These are phyloP conservation scores for Arachnomyces sp. DNA, from an alignment of 2,329 filamentous ascomycete genomes.

Conservation along the genomic window DNA sequence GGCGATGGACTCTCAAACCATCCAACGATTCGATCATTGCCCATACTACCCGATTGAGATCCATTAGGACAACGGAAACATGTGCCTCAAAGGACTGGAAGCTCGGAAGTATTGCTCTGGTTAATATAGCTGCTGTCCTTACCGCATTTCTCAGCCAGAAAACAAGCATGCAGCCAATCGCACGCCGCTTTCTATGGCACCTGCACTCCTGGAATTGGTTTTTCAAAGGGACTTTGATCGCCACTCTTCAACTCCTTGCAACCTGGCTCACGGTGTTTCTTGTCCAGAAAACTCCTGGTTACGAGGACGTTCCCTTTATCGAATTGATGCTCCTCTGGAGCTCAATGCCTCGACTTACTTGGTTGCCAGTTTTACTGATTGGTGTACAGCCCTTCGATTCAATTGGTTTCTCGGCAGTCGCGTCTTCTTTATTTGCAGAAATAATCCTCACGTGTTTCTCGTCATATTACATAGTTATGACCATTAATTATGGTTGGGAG, in stretches of 20 bases:
- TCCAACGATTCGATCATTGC: slow-evolving; percentile 4
- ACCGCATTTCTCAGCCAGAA: slow-evolving; percentile 8
- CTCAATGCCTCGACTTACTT: slow-evolving; percentile 23
- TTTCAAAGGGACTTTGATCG: slow-evolving; percentile 15
- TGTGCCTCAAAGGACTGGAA: slow-evolving; percentile 20
- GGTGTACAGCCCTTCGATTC: slow-evolving; percentile 8
- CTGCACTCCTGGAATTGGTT: slow-evolving; percentile 11
- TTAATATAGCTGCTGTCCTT: slow-evolving; percentile 17
- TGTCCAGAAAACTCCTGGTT: slow-evolving; percentile 16
- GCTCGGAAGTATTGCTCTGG: slow-evolving; percentile 16
- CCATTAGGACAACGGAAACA: slow-evolving; percentile 6
- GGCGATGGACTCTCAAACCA: slow-evolving; percentile 22
- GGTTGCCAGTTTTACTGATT: slow-evolving; percentile 16
- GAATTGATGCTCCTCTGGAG: slow-evolving; percentile 25
- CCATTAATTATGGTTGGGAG: slow-evolving; percentile 20
- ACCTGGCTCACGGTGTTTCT: slow-evolving; percentile 18
- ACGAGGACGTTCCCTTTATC: slow-evolving; percentile 16
- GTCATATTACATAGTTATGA: slow-evolving; percentile 18
- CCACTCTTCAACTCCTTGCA: slow-evolving; percentile 17
- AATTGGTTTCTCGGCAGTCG: slow-evolving; percentile 7
- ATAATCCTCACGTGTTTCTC: slow-evolving; percentile 19
- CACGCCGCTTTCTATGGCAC: neutral
- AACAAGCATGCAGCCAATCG: slow-evolving; percentile 2
- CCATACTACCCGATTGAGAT: slow-evolving; percentile 1
- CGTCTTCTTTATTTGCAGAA: slow-evolving; percentile 20